Evolutionary conservation across 345 rosid genomes (phyloP), one percentile per base, ranked within the genome.

Genomic region (Streptanthus diversifolius): DNA sequence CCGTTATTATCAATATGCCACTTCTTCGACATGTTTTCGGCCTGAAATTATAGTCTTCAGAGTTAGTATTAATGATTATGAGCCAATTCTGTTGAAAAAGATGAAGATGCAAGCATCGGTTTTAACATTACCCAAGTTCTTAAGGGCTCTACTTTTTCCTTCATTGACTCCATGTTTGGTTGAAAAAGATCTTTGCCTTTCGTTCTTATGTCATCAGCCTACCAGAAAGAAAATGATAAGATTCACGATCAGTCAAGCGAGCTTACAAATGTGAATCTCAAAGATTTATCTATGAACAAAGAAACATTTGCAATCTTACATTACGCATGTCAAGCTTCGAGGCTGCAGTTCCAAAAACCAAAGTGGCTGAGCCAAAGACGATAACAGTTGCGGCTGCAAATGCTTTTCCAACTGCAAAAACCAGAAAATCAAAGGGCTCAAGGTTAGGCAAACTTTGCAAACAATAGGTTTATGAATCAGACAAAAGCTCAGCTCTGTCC

Each of bases 351-450:
- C 86, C 84, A 74, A 91, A 84, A 17, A 77, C 68, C 76, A 85
- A 39, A 36, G 89, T 75, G 11, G 88, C 86, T 27, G 92, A 92
- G 49, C 97, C 97, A 77, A 91, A 93, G 59, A 93, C 83, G 68
- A 88, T 17, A 10, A 71, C 80, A 44, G 95, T 93, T 12, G 96
- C 96, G 18, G 80, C 85, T 45, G 83, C 85, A 82, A 91, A 93
- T 51, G 97, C 98, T 80, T 84, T 89, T 55, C 96, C 95, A 75
- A 89, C 98, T 93, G 70, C 44, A 39, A 22, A 45, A 44, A 49
- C 49, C 43, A 21, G 57, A 54, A 54, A 43, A 51, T 9, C 70
- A 75, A 29, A 52, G 19, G 9, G 54, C 6, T 35, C 36, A 5
- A 60, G 63, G 18, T 60, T 30, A 40, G 6, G 21, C 41, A 45